Conservation (phyloP, 208 protist genomes). For the Angomonas deanei region DNA sequence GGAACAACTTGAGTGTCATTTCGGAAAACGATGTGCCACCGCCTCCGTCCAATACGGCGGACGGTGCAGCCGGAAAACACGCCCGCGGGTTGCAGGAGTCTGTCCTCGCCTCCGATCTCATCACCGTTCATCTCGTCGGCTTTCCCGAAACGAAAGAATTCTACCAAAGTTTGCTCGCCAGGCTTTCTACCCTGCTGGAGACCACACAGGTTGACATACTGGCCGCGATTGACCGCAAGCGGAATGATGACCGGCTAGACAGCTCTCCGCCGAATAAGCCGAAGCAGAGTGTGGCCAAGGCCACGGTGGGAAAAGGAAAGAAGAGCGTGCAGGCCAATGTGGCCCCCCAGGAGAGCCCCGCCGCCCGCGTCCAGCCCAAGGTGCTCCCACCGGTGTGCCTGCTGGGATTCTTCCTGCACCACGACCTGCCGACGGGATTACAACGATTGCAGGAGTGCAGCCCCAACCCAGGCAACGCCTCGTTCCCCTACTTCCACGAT, state of each 20-base stretch:
- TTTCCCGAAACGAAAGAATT: slow-evolving; percentile 68
- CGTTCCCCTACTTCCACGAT: slow-evolving; percentile 10
- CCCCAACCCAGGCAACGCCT: not conserved
- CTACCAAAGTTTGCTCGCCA: slow-evolving; percentile 35
- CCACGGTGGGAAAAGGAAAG: not conserved
- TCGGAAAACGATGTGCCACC: not conserved
- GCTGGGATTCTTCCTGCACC: slow-evolving; percentile 56
- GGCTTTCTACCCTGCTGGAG: slow-evolving; percentile 35
- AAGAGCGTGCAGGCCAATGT: not conserved
- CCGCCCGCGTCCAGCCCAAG: not conserved
- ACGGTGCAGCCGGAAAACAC: not conserved
- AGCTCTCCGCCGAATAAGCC: not conserved
- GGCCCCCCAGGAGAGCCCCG: not conserved
- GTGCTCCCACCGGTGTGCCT: slow-evolving; percentile 68
- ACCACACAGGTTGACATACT: slow-evolving; percentile 41
- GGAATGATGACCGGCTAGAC: slow-evolving; percentile 14
- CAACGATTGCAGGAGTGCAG: slow-evolving; percentile 27
- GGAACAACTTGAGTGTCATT: slow-evolving; percentile 46
- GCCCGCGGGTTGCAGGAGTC: not conserved
- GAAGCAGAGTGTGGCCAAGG: not conserved
- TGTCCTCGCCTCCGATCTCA: slow-evolving; percentile 6
- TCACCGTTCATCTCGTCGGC: slow-evolving; percentile 43
- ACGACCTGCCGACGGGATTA: slow-evolving; percentile 56
- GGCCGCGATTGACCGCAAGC: slow-evolving; percentile 20
- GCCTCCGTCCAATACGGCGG: not conserved